A percentile compares a stretch with the other conserved stretches of the same genome.
Evolutionary conservation across 495 filamentous ascomycete species (phyloP).

Genomic region (Aspergillus olivimuriae): DNA sequence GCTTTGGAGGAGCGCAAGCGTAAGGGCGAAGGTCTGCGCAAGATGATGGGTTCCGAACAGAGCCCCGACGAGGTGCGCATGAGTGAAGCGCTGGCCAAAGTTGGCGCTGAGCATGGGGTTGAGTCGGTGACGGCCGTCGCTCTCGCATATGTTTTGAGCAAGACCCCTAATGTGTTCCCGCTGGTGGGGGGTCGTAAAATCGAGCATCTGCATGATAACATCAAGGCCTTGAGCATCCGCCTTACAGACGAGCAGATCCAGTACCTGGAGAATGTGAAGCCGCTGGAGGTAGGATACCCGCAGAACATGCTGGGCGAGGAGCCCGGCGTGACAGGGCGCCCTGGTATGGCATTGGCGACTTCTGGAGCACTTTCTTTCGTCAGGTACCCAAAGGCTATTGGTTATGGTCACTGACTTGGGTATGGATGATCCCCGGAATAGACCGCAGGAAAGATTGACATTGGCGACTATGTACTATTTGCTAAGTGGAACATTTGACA

Average conservation of each 20-base stretch:
- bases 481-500: not conserved
- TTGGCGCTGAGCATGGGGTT: constrained; percentile 44
- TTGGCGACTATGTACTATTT: not conserved
- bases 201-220: constrained; percentile 58
- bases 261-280: constrained; percentile 43
- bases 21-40: constrained; percentile 20
- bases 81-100: constrained; percentile 40
- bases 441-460: not conserved
- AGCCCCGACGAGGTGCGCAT: constrained; percentile 37
- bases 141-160: constrained; percentile 67
- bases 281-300: constrained; percentile 33
- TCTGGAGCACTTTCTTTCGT: constrained; percentile 44
- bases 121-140: constrained; percentile 52
- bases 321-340: constrained; percentile 21
- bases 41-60: constrained; percentile 9
- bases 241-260: constrained; percentile 51
- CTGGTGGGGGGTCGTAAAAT: constrained; percentile 63
- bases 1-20: constrained; percentile 25
- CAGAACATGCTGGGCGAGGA: constrained; percentile 24
- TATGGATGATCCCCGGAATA: too few species aligned
- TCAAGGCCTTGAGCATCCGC: constrained; percentile 49
- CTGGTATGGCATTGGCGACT: constrained; percentile 30
- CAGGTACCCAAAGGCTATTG: constrained; percentile 22
- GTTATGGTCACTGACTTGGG: constrained; percentile 18
- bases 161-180: constrained; percentile 70